Conservation (phyloP, 768 basidiomycete species). For the Phylloporus sp. region DNA sequence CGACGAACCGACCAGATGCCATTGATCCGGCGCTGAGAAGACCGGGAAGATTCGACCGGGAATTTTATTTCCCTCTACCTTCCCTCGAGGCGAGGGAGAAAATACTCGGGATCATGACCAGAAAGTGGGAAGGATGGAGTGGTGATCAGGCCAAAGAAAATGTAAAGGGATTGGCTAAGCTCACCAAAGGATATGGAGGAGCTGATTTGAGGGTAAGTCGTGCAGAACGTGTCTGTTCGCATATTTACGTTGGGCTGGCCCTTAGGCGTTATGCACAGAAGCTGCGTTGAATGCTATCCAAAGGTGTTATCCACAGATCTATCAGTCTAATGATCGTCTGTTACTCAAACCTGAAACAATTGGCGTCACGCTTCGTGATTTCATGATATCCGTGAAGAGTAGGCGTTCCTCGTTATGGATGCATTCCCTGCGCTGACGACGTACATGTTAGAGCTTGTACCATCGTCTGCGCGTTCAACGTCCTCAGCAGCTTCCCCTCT, state of each 20-base stretch:
- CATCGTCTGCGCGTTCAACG: constrained; percentile 90
- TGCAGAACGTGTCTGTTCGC: constrained; percentile 1
- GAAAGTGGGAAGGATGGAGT: constrained; percentile 83
- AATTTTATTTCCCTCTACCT: constrained; percentile 96
- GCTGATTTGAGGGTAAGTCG: constrained; percentile 84
- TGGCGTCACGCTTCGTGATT: constrained; percentile 80
- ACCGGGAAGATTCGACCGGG: constrained; percentile 94
- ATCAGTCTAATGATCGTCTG: constrained; percentile 84
- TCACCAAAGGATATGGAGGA: constrained; percentile 97
- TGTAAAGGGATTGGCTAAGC: constrained; percentile 67
- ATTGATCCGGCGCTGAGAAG: constrained; percentile 92
- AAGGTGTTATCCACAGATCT: constrained; percentile 94
- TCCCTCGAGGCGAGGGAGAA: constrained; percentile 78
- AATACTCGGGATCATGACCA: constrained; percentile 89
- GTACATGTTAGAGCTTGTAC: constrained; percentile 69
- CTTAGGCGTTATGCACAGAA: constrained; percentile 90
- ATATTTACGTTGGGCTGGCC: neutral
- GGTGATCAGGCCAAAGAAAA: constrained; percentile 45
- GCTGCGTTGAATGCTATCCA: constrained; percentile 96
- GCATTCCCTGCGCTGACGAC: constrained; percentile 2
- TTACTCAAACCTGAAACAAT: constrained; percentile 85
- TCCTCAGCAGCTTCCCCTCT: constrained; percentile 82
- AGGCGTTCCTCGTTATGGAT: constrained; percentile 20
- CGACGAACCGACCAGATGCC: constrained; percentile 97
- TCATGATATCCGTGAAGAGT: constrained; percentile 98